Conservation (phyloP, 495 filamentous ascomycete species). For the Aspergillus nidulans region DNA sequence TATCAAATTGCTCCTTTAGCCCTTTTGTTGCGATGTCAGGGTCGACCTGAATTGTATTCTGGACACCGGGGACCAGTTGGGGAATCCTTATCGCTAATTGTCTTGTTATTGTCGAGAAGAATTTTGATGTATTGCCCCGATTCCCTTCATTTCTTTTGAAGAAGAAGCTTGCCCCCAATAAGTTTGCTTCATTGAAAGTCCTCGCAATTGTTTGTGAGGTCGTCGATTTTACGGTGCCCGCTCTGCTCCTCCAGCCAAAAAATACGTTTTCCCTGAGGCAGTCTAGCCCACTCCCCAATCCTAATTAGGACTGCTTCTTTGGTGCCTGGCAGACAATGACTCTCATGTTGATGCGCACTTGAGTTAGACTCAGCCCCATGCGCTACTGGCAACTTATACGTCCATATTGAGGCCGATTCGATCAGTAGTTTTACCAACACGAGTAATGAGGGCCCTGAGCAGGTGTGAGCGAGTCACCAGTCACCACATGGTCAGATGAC, state of each 20-base stretch:
- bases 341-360: no score
- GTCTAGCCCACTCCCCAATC: neutral
- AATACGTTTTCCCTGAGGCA: neutral
- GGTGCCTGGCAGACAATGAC: neutral
- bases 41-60: neutral
- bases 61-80: neutral
- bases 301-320: no score
- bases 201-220: neutral
- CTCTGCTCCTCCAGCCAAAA: neutral
- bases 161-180: neutral
- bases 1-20: no score
- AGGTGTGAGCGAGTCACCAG: no score
- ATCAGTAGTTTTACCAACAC: no score
- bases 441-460: no score
- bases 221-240: neutral
- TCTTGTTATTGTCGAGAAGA: neutral
- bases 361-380: no score
- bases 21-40: neutral
- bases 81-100: neutral
- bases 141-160: neutral
- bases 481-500: no score
- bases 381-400: no score
- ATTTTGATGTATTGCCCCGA: neutral
- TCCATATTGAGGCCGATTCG: no score
- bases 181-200: neutral